Base-by-base conservation (phyloP, 108 stramenopile species). In the Nitzschia sp. region DNA sequence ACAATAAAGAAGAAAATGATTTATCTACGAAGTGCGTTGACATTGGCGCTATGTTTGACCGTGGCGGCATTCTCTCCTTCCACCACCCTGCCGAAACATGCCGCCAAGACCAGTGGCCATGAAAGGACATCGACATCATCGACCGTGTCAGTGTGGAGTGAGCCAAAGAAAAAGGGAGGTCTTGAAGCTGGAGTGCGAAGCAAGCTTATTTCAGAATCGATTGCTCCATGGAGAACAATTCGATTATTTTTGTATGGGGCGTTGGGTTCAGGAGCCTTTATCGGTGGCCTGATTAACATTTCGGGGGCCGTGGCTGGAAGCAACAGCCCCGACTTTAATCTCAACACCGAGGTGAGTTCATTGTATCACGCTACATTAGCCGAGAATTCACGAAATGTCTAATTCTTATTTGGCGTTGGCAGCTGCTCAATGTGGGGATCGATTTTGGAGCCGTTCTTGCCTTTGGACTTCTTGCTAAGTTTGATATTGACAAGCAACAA, bases 211-310 rank as follows among this genome's bases (percentile, higher is more conserved):
- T 51, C 87, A 8, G 92, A 94, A 75, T 80, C 79, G 3, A 93
- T 93, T 46, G 92, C 92, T 17, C 92, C 92, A 19, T 94, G 89
- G 85, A 82, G 93, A 47, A 85, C 87, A 1, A 49, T 93, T 30
- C 85, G 92, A 18, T 63, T 93, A 27, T 93, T 89, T 61, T 31
- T 87, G 24, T 93, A 93, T 62, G 77, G 69, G 35, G 48, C 92
- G 3, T 68, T 82, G 21, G 92, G 85, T n/a, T 76, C 77, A 28
- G 92, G 92, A 21, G 92, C 92, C 0, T 68, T 80, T 49, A 48
- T 93, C 45, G 92, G 92, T 33, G 87, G 88, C 31, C 67, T 93
- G 36, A 86, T 93, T 53, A 90, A 85, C 30, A 45, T 78, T 21
- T 54, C 75, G 23, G 87, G 86, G 19, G 82, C 85, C 0, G 64